Base-by-base conservation (phyloP, 148 eudicot species). In the Nyssa sinensis region DNA sequence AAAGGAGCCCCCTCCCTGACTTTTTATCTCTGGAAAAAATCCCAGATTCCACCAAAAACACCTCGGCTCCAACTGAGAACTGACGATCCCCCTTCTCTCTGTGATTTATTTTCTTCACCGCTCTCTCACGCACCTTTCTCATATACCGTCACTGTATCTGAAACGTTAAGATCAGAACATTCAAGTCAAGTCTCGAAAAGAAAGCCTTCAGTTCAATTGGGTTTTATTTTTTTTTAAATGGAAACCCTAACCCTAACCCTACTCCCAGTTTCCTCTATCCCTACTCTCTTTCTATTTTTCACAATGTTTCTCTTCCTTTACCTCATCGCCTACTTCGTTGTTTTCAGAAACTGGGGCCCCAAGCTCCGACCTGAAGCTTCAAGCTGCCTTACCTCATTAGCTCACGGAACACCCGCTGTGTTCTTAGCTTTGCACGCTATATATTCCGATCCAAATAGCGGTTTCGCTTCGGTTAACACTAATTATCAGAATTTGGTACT, bases 331-430 rank as follows among this genome's bases (percentile, higher is more conserved):
- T 83, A 88, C 78, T 72, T 85, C 85, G 0, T 81, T 24, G 29
- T 92, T 35, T 88, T 92, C 84, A 74, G 61, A 1, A 61, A 70
- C 32, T 90, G 97, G 97, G 69, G 66, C 77, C 78, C 84, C 2
- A 85, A 88, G 11, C 77, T 79, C 80, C 91, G 91, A n/a, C 93
- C 95, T 0, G 93, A 87, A 66, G 96, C 95, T 6, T 75, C 97
- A 7, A 87, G 91, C 81, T 93, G 97, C 79, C 59, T 77, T 4
- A 90, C 87, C 79, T 93, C 97, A 12, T 76, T 86, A 0, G 63
- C 77, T 49, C 95, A 93, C 73, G 93, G 95, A 74, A 87, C 97
- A 2, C 93, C 97, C 1, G 97, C 93, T n/a, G 88, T 82, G 13
- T 47, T 90, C 80, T 41, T 90, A 0, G 91, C 97, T 37, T 9